Percentiles rank a stretch among this genome's conserved stretches.
These are phyloP conservation scores for Echinosophora koreensis DNA, from an alignment of 306 rosid species.

Conservation along the genomic window DNA sequence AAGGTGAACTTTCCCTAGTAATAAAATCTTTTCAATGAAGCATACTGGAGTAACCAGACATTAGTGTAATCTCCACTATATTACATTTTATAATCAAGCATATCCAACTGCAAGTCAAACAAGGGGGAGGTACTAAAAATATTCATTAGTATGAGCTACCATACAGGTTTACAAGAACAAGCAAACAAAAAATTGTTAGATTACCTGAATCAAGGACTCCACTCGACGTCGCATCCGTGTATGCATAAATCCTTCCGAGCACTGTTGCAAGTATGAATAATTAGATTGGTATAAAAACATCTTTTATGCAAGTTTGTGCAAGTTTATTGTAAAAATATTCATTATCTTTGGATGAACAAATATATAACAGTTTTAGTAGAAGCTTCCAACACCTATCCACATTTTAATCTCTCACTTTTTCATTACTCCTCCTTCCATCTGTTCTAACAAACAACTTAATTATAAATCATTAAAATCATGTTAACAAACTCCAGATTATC, in stretches of 20 bases:
- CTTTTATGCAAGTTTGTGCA: slow-evolving; percentile 13
- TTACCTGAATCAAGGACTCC: slow-evolving; percentile 92
- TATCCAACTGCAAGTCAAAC: background rate
- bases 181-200: slow-evolving; percentile 41
- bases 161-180: slow-evolving; percentile 33
- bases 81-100: slow-evolving; percentile 9
- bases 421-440: slow-evolving; percentile 8
- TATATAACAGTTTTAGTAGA: slow-evolving; percentile 24
- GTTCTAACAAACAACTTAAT: background rate
- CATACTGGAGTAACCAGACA: slow-evolving; percentile 35
- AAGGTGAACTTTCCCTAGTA: background rate
- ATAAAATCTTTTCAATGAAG: background rate
- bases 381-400: slow-evolving; percentile 29
- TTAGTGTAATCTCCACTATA: background rate
- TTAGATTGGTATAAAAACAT: slow-evolving; percentile 35
- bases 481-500: slow-evolving; percentile 2
- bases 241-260: slow-evolving; percentile 99
- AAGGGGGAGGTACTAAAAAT: background rate
- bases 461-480: background rate
- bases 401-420: background rate
- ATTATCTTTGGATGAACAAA: slow-evolving; percentile 22
- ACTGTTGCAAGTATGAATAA: slow-evolving; percentile 59
- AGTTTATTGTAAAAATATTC: slow-evolving; percentile 8
- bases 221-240: slow-evolving; percentile 99
- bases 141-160: slow-evolving; percentile 19